These are phyloP conservation scores for Corrigiola litoralis DNA, from an alignment of 179 eudicot species.

Conservation along the genomic window DNA sequence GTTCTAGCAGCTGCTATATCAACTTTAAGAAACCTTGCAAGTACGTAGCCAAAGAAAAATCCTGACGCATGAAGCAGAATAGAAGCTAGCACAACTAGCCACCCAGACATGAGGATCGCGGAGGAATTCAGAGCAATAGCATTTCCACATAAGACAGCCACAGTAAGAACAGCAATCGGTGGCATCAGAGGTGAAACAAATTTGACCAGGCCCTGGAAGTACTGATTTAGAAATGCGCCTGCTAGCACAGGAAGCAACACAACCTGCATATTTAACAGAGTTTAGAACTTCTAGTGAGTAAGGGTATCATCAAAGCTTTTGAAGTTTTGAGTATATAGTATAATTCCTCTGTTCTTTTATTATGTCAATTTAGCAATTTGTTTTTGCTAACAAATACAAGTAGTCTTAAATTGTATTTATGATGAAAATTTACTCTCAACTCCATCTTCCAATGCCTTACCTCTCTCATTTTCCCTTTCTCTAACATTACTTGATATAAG, in stretches of 20 bases:
- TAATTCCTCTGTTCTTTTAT: no score
- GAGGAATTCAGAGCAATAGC: conserved; percentile 84
- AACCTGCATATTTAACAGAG: conserved; percentile 39
- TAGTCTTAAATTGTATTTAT: no score
- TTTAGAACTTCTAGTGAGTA: background rate
- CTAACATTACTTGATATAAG: no score
- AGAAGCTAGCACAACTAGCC: conserved; percentile 61
- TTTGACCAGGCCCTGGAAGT: conserved; percentile 61
- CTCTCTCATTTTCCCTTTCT: no score
- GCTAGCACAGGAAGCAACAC: conserved; percentile 79
- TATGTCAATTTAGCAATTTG: no score
- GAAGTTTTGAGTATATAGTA: background rate
- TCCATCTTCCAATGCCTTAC: no score
- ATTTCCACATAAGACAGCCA: conserved; percentile 75
- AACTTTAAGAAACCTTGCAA: conserved; percentile 61
- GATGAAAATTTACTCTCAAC: no score
- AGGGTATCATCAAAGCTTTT: background rate
- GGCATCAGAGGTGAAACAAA: conserved; percentile 81
- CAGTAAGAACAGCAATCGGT: conserved; percentile 73
- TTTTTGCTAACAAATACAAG: no score
- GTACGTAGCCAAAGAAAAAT: conserved; percentile 68
- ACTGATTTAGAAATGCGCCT: conserved; percentile 84
- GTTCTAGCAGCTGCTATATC: conserved; percentile 69
- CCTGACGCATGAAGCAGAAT: conserved; percentile 67
- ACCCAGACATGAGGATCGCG: conserved; percentile 66